Evolutionary conservation across 345 rosid genomes (phyloP).

Genomic region (Euphorbia peplus): DNA sequence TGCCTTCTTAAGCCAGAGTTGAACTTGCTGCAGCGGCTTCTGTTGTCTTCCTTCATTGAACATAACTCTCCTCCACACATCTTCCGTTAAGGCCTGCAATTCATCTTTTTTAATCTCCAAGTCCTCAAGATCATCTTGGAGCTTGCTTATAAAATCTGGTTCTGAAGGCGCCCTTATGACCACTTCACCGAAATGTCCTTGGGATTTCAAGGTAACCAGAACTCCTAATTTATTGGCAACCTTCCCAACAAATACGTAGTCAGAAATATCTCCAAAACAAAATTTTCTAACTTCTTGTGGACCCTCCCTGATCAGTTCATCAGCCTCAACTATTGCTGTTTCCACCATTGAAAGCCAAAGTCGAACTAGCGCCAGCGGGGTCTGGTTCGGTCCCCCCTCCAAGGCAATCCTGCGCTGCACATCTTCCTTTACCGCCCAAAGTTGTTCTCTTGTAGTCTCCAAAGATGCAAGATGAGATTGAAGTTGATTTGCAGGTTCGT

Average conservation of each 20-base stretch:
- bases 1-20: too few relatives aligned
- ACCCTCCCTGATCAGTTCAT: not conserved
- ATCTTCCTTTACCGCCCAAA: not conserved
- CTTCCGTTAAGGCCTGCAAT: too few relatives aligned
- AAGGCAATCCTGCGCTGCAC: not conserved
- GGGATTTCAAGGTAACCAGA: not conserved
- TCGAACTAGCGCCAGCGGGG: not conserved
- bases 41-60: too few relatives aligned
- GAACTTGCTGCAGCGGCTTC: too few relatives aligned
- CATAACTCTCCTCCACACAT: too few relatives aligned
- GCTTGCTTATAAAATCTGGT: too few relatives aligned
- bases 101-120: too few relatives aligned
- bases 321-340: not conserved
- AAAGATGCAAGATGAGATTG: not conserved
- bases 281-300: not conserved
- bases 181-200: too few relatives aligned
- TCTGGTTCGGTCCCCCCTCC: not conserved
- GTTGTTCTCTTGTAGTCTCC: not conserved
- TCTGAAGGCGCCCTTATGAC: too few relatives aligned
- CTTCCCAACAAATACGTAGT: not conserved
- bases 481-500: not conserved
- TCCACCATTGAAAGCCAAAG: not conserved
- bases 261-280: not conserved
- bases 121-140: too few relatives aligned
- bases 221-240: not conserved